A percentile compares a stretch with the other conserved stretches of the same genome.
Conservation (phyloP, 768 basidiomycete genomes). For the Psilocybe sp. region DNA sequence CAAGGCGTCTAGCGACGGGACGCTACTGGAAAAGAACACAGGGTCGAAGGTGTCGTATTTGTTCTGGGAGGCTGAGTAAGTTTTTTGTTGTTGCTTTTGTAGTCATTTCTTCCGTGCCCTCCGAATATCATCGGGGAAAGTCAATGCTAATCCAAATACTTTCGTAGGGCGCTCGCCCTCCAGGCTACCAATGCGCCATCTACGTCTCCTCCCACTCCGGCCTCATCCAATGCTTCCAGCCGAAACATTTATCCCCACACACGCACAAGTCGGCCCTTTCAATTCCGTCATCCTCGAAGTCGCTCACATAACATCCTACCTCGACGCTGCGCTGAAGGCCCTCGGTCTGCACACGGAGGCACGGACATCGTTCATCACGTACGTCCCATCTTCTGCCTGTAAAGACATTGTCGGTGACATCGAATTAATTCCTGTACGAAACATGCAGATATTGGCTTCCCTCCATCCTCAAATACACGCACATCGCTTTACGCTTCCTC, state of each 20-base stretch:
- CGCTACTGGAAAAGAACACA: too few species aligned
- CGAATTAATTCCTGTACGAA: neutral
- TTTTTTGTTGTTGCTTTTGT: neutral
- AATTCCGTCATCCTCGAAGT: constrained; percentile 28
- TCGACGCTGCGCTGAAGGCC: constrained; percentile 27
- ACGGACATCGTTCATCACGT: constrained; percentile 37
- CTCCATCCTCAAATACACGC: constrained; percentile 1
- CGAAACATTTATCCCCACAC: too few species aligned
- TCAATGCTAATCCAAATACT: neutral
- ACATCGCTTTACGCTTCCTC: neutral
- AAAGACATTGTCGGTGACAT: neutral
- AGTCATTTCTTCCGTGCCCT: too few species aligned
- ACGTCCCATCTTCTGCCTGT: constrained; percentile 3
- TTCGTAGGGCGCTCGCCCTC: neutral
- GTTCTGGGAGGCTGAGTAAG: constrained; percentile 6
- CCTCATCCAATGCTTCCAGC: too few species aligned
- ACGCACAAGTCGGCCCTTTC: neutral
- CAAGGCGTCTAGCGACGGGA: too few species aligned
- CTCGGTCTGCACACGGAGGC: constrained; percentile 41
- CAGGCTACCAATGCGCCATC: too few species aligned
- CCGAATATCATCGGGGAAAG: neutral
- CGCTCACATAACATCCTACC: constrained; percentile 27
- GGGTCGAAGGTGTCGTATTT: neutral
- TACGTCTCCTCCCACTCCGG: too few species aligned
- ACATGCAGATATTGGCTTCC: constrained; percentile 42